These are phyloP conservation scores for Dacryopinax spathularia DNA, from an alignment of 768 basidiomycete genomes.

Conservation along the genomic window DNA sequence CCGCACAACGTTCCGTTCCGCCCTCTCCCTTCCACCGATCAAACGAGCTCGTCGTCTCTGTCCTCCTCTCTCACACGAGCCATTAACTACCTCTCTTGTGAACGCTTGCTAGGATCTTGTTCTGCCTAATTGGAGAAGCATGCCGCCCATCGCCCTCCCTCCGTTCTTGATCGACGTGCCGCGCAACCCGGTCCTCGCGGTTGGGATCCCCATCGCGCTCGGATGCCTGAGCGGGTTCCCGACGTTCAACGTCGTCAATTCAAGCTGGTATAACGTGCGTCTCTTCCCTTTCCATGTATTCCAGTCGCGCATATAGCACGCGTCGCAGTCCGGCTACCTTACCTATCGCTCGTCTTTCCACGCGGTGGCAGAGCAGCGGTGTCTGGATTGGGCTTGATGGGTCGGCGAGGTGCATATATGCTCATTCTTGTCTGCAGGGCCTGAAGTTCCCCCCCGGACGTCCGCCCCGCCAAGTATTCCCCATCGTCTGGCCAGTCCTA, in stretches of 20 bases:
- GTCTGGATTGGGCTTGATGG: background rate
- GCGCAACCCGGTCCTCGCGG: constrained; percentile 40
- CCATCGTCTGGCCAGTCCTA: constrained; percentile 42
- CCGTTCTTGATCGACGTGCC: constrained; percentile 39
- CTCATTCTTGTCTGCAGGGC: constrained; percentile 23
- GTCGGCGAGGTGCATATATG: background rate
- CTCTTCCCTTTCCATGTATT: background rate
- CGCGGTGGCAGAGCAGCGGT: too few species aligned
- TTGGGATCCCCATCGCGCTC: constrained; percentile 44
- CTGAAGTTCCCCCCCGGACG: constrained; percentile 38
- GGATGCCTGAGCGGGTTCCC: constrained; percentile 40
- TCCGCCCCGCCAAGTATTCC: constrained; percentile 41
- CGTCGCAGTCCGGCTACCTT: too few species aligned
- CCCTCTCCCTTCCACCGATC: too few species aligned
- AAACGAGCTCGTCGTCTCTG: background rate
- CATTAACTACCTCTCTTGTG: too few species aligned
- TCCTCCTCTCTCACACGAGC: background rate
- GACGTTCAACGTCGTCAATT: constrained; percentile 34
- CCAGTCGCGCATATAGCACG: too few species aligned
- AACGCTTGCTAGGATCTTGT: too few species aligned
- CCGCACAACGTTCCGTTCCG: background rate
- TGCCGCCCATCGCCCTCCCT: constrained; percentile 32
- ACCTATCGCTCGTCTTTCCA: background rate
- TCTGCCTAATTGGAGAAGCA: constrained; percentile 5
- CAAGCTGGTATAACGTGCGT: constrained; percentile 47